Evolutionary conservation across 495 filamentous ascomycete genomes (phyloP), one percentile per base, ranked within the genome.

Genomic region (Elaphomyces granulatus): DNA sequence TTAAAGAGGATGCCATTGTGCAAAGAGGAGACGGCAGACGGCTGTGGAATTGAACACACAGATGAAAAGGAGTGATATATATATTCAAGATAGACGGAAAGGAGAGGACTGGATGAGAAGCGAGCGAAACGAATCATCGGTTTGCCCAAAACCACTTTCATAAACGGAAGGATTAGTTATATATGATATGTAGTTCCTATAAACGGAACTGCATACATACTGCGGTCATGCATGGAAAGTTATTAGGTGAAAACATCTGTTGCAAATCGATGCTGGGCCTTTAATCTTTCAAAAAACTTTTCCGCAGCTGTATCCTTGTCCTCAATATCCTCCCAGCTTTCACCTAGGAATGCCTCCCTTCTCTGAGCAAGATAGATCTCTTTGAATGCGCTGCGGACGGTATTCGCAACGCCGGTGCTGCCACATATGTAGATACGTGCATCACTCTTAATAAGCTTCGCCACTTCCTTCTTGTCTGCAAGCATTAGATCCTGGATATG

Each of bases 361-460:
- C 75, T 58, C 48, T 53, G 60, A 28, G 57, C 52, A 48, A 59
- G 34, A 32, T 54, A 69, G 45, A 77, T 68, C 40, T 61, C 51
- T 42, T 66, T 68, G 14, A 75, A 61, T 40, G 61, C 64, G 18
- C 57, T 54, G 44, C 68, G 67, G 15, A 83, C 74, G 1, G 61
- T 71, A 45, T 77, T 70, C 3, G 74, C 78, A 0, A 87, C 64
- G 36, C 58, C 63, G 14, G 69, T 62, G 21, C 68, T 72, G 3
- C 81, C 81, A 54, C 80, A 85, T 3, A 85, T 71, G 49, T 72
- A 83, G 4, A 81, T 57, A 45, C 72, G 72, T 0, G 74, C 78
- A 0, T 76, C 78, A 15, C 64, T 30, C 0, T 68, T 58, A 60
- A 78, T 81, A 32, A 80, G 47, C 21, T 56, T 48, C 35, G 53